A percentile compares a stretch with the other conserved stretches of the same genome.
These are phyloP conservation scores for Salix udensis DNA, from an alignment of 345 rosid genomes.

Conservation along the genomic window DNA sequence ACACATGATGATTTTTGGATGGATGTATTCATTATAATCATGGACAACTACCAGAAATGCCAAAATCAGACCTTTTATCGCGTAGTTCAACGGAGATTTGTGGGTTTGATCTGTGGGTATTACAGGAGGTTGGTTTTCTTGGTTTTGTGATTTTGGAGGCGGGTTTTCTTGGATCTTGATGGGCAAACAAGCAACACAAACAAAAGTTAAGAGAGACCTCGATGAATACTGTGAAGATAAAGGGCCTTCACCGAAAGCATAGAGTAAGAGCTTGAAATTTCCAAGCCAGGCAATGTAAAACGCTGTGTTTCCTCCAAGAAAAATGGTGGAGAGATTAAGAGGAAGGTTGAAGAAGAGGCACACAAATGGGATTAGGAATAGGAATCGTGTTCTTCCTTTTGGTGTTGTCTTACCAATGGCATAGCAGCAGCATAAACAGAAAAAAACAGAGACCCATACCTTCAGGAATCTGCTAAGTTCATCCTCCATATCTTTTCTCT, in stretches of 20 bases:
- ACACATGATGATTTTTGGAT: neutral
- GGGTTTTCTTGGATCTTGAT: constrained; percentile 11
- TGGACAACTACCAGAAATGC: neutral
- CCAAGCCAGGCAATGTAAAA: constrained; percentile 25
- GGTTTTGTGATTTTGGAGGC: neutral
- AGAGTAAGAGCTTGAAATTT: constrained; percentile 23
- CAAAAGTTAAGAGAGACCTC: neutral
- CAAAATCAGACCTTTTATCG: neutral
- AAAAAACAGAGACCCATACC: neutral
- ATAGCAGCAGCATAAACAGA: constrained; percentile 11
- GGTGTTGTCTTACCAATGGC: neutral
- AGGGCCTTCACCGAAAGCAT: constrained; percentile 17
- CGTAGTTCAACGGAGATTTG: neutral
- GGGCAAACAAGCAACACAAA: constrained; percentile 9
- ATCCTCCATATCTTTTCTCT: neutral
- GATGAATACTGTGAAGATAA: constrained; percentile 1
- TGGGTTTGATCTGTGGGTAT: too few species aligned
- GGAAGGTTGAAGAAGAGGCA: constrained; percentile 18
- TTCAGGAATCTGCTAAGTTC: constrained; percentile 3
- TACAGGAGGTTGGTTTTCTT: too few species aligned
- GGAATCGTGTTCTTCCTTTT: constrained; percentile 7
- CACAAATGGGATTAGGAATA: constrained; percentile 6
- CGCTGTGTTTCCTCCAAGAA: constrained; percentile 8
- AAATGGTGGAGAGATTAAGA: constrained; percentile 8
- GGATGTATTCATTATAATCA: neutral